A percentile compares a stretch with the other conserved stretches of the same genome.
These are phyloP conservation scores for Phytophthora constricta DNA, from an alignment of 352 stramenopile genomes.

Conservation along the genomic window DNA sequence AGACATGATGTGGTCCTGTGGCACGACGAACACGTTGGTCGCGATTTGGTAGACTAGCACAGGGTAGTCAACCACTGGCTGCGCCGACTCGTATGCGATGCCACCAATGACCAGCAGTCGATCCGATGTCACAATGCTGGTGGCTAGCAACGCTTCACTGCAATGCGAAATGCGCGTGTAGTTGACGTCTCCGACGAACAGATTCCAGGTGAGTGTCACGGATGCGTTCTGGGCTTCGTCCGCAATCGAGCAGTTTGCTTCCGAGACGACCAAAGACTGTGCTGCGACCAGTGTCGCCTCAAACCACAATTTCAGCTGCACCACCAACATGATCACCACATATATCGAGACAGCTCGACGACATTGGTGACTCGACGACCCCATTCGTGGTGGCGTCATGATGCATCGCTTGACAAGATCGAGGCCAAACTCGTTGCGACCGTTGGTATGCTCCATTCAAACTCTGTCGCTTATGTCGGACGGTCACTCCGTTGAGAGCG, in stretches of 20 bases:
- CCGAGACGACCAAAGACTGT: slow-evolving; percentile 31
- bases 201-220: slow-evolving; percentile 42
- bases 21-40: slow-evolving; percentile 48
- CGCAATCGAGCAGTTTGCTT: slow-evolving; percentile 40
- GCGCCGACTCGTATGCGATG: slow-evolving; percentile 74
- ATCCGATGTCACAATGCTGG: slow-evolving; percentile 12
- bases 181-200: slow-evolving; percentile 35
- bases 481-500: not conserved
- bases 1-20: slow-evolving; percentile 61
- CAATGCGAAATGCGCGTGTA: slow-evolving; percentile 66
- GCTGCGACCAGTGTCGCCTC: not conserved
- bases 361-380: not conserved
- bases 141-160: slow-evolving; percentile 32
- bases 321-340: not conserved
- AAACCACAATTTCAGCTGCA: not conserved
- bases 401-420: slow-evolving; percentile 20
- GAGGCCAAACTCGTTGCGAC: slow-evolving; percentile 14
- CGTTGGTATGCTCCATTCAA: slow-evolving; percentile 21
- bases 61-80: slow-evolving; percentile 62
- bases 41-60: slow-evolving; percentile 60
- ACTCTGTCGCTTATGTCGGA: slow-evolving; percentile 20
- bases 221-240: slow-evolving; percentile 47
- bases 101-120: slow-evolving; percentile 64
- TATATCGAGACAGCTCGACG: not conserved
- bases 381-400: not conserved